Evolutionary conservation across 257 asterid genomes (phyloP), one percentile per base, ranked within the genome.

Genomic region (Penstemon eatonii): DNA sequence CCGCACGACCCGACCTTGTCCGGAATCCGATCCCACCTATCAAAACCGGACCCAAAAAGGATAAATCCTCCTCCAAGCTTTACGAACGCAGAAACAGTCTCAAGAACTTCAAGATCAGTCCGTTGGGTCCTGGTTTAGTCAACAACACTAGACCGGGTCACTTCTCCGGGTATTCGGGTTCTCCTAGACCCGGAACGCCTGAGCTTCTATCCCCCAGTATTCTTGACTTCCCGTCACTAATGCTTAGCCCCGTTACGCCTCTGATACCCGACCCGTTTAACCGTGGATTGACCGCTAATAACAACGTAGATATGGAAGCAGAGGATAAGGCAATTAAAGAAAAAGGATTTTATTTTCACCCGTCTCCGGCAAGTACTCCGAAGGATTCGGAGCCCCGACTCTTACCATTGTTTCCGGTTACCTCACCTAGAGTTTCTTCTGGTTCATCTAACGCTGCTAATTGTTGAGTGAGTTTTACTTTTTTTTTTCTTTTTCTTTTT

Each of bases 351-450:
- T 88, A 80, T 70, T 74, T 93, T 70, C 98, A 93, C 41, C 94
- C 96, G 7, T 90, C 97, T 53, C 98, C 95, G 70, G 84, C 85
- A 70, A 83, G 13, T 69, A 90, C 97, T 7, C 96, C 95, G 50
- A 81, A 87, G 64, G 97, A 85, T n/a, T 72, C 93, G 53, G 96
- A 88, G 88, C 98, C 96, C 73, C 93, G 90, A 8, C 85, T 93
- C 1, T 65, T 90, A 56, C 95, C 97, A 7, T 66, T 93, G 66
- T 93, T 93, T 66, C 97, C 98, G 46, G 87, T 86, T 7, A 81
- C 94, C 18, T 93, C 96, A n/a, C 98, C 96, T 36, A 80, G 90
- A 77, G 81, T 83, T 40, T 80, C 85, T 69, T 81, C 33, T 2
- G 33, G 33, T 25, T 25, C 33, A 25, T 25, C 33, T 25, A 25